Base-by-base conservation (phyloP, 2,329 filamentous ascomycete species). In the Phialophora expanda region DNA sequence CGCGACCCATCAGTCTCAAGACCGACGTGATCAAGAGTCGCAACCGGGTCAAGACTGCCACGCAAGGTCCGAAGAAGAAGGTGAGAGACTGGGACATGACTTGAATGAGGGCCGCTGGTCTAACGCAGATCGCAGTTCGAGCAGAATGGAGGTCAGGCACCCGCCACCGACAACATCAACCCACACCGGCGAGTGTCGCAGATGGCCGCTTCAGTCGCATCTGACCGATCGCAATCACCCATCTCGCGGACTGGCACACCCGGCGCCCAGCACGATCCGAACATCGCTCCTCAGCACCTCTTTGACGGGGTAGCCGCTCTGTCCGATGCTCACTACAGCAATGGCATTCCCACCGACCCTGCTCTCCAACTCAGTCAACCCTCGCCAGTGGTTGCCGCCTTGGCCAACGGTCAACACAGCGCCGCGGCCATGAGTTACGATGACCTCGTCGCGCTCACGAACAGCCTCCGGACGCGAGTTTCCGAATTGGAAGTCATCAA, bases 1-100 rank as follows among this genome's bases (percentile, higher is more conserved):
- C 95, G 67, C 89, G 95, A 64, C 95, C 95, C 72, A 97, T 97
- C 78, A 96, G 92, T 73, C 86, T 99, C 74, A 99, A 99, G 85
- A 98, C 95, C 56, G 95, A 99, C 83, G 94, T 98, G 72, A 99
- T 99, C 83, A 99, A 99, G 84, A 97, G 93, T 83, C 92, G 95
- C 75, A 99, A 99, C 81, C 89, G 95, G 71, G 94, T 98, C 73
- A 98, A 98, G 84, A 95, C 93, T 61, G 87, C 90, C 8, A 91
- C 83, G 2, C 86, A 93, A 74, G 86, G 91, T 69, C 88, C 89
- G 55, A 90, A 92, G 74, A 93, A 93, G 80, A 96, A 96, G 89
- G 92, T 92, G 81, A 75, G 80, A 76, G 56, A 75, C 67, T 65
- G 61, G 50, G 38, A 60, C 51, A 48, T 30, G 22, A 4, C 24